Percentiles rank a stretch among this genome's conserved stretches.
Evolutionary conservation across 23 red algal genomes (phyloP).

Genomic region (Agarophyton chilense): DNA sequence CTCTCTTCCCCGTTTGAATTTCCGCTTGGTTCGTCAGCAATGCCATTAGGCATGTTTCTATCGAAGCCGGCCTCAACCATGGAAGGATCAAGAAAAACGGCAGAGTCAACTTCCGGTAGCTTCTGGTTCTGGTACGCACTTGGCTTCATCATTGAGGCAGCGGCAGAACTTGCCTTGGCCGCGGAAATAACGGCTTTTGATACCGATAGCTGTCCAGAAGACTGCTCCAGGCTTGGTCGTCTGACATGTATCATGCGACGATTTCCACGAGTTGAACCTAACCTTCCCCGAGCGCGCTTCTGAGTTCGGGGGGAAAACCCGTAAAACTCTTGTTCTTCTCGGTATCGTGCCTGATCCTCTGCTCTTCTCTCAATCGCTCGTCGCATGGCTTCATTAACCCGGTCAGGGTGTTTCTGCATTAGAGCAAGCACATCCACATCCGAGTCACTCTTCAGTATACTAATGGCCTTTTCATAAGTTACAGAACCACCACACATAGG

Average conservation of each 20-base stretch:
- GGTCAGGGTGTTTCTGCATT: constrained; percentile 42
- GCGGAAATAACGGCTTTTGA: constrained; percentile 59
- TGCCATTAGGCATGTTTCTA: neutral
- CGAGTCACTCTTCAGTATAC: constrained; percentile 45
- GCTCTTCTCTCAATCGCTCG: neutral
- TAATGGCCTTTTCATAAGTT: constrained; percentile 45
- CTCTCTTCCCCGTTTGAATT: constrained; percentile 9
- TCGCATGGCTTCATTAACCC: neutral
- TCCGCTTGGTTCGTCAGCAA: neutral
- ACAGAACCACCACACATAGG: constrained; percentile 50
- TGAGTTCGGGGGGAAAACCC: constrained; percentile 42
- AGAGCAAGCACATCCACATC: constrained; percentile 67
- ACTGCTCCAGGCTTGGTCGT: constrained; percentile 63
- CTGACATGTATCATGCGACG: constrained; percentile 48
- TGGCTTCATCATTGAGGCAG: constrained; percentile 42
- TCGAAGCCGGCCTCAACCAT: constrained; percentile 20
- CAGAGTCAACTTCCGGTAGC: constrained; percentile 39
- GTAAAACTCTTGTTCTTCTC: constrained; percentile 73
- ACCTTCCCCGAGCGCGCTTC: constrained; percentile 50
- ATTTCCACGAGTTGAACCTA: constrained; percentile 44
- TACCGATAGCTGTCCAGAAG: constrained; percentile 66
- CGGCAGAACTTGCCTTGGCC: constrained; percentile 63
- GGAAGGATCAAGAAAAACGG: constrained; percentile 46
- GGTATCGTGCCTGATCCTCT: constrained; percentile 37
- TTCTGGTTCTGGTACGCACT: constrained; percentile 29